A percentile compares a stretch with the other conserved stretches of the same genome.
Evolutionary conservation across 768 basidiomycete species (phyloP).

Genomic region (Tylopilus sp.): DNA sequence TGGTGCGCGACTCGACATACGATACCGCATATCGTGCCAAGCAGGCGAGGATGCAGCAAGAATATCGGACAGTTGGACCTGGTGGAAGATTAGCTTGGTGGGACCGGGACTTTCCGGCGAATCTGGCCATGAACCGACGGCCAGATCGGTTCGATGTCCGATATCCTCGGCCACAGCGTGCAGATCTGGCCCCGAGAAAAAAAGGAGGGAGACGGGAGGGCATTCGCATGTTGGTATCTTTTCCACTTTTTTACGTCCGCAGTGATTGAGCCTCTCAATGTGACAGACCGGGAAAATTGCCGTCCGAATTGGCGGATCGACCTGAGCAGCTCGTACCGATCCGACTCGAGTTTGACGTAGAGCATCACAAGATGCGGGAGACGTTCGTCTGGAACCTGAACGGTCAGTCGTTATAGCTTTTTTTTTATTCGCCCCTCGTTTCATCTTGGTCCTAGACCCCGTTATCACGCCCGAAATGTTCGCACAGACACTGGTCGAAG

Average conservation of each 20-base stretch:
- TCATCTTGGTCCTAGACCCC: conserved; percentile 53
- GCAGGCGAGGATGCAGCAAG: conserved; percentile 50
- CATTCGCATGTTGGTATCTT: conserved; percentile 65
- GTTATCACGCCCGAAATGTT: conserved; percentile 87
- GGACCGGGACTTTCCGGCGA: conserved; percentile 50
- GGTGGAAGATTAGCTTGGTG: conserved; percentile 53
- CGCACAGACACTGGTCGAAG: conserved; percentile 87
- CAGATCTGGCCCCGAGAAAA: conserved; percentile 36
- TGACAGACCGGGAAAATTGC: conserved; percentile 57
- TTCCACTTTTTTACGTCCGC: neutral
- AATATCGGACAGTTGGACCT: conserved; percentile 42
- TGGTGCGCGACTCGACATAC: conserved; percentile 42
- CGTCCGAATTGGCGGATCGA: conserved; percentile 51
- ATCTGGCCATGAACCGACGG: conserved; percentile 28
- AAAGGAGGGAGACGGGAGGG: conserved; percentile 64
- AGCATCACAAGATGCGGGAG: conserved; percentile 90
- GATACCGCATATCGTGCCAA: conserved; percentile 46
- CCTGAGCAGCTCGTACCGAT: conserved; percentile 90
- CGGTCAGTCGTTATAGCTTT: too few relatives aligned
- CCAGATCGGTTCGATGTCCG: conserved; percentile 49
- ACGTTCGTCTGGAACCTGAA: conserved; percentile 97
- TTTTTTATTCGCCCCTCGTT: neutral
- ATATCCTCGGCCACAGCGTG: conserved; percentile 48
- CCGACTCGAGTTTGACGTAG: conserved; percentile 94
- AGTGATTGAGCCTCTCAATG: neutral